These are phyloP conservation scores for Pulveroboletus sp. DNA, from an alignment of 768 basidiomycete species.

Conservation along the genomic window DNA sequence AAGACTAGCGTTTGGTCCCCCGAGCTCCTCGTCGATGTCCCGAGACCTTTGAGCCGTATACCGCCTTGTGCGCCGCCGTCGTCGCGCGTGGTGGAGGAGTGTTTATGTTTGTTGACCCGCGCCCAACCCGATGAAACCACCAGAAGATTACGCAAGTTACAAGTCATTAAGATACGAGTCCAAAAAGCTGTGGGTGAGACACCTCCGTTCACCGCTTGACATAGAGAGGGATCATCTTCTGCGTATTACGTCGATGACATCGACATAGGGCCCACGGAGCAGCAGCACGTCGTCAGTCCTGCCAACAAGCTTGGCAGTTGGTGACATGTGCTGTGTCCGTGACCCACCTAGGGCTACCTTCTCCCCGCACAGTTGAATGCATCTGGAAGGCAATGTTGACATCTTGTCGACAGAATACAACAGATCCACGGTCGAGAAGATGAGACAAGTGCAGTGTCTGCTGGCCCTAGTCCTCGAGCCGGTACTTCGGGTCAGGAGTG, in stretches of 20 bases:
- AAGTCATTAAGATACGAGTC: no score
- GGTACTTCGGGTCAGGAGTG: no score
- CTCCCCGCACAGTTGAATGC: no score
- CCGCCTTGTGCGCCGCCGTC: constrained; percentile 4
- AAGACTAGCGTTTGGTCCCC: background rate
- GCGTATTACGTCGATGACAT: no score
- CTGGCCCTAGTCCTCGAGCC: no score
- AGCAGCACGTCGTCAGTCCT: constrained; percentile 14
- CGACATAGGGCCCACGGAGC: background rate
- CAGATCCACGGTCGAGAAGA: no score
- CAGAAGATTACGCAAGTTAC: no score
- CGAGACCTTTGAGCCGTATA: background rate
- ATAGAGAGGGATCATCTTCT: constrained; percentile 10
- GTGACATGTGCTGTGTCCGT: background rate
- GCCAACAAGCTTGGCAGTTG: constrained; percentile 9
- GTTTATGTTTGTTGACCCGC: constrained; percentile 12
- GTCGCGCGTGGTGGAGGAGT: constrained; percentile 5
- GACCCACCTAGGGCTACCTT: no score
- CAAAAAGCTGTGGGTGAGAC: no score
- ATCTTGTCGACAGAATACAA: no score
- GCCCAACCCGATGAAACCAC: background rate
- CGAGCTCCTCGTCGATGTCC: background rate
- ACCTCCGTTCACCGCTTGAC: constrained; percentile 3
- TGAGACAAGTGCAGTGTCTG: no score
- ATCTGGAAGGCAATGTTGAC: no score